A percentile compares a stretch with the other conserved stretches of the same genome.
These are phyloP conservation scores for Paxillus ammoniavirescens DNA, from an alignment of 768 basidiomycete genomes.

Conservation along the genomic window DNA sequence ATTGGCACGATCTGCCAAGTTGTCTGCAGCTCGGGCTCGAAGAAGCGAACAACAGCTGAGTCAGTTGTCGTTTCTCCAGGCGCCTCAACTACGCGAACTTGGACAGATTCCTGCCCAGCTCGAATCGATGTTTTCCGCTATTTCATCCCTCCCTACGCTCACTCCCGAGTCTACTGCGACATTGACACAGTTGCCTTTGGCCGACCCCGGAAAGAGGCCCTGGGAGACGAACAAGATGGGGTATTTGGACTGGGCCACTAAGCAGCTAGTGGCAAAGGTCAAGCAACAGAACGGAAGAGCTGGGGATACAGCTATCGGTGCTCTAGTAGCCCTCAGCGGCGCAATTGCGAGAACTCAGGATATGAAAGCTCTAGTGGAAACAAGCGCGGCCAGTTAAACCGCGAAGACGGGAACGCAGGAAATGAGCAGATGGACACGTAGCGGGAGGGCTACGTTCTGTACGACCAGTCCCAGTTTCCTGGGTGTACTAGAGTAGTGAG, in stretches of 20 bases:
- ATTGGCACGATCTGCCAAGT: constrained; percentile 50
- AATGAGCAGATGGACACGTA: background rate
- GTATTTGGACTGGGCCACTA: constrained; percentile 76
- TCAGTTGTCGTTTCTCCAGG: constrained; percentile 43
- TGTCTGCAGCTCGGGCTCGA: constrained; percentile 43
- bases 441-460: background rate
- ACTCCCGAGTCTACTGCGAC: constrained; percentile 39
- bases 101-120: constrained; percentile 40
- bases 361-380: constrained; percentile 17
- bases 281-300: constrained; percentile 18
- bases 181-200: constrained; percentile 28
- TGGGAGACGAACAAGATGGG: constrained; percentile 79
- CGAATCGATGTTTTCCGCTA: constrained; percentile 43
- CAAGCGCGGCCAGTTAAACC: constrained; percentile 1
- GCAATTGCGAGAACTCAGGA: constrained; percentile 18
- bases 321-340: constrained; percentile 18
- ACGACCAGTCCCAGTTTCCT: too few species aligned
- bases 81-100: constrained; percentile 40
- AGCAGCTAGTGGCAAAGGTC: constrained; percentile 44
- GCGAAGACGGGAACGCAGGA: background rate
- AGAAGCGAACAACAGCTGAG: constrained; percentile 45
- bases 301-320: constrained; percentile 20
- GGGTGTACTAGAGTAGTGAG: too few species aligned
- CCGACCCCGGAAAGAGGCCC: constrained; percentile 64
- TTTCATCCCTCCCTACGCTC: constrained; percentile 49